Evolutionary conservation across 345 rosid genomes (phyloP), one percentile per base, ranked within the genome.

Genomic region (Ricinus communis): DNA sequence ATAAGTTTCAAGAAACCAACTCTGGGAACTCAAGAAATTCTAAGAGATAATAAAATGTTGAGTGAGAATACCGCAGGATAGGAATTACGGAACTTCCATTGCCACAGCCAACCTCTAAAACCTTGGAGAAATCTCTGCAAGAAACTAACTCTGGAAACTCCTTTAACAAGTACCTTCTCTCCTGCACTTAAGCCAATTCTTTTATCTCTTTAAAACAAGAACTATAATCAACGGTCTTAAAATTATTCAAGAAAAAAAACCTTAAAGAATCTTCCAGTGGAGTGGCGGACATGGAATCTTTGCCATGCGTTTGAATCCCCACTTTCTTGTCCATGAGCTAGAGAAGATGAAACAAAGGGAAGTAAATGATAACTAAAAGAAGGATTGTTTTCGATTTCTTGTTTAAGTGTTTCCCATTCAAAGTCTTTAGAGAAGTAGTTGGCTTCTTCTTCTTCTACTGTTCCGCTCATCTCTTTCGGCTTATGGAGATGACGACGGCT

Each of bases 261-360:
- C 97, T 93, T 93, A 87, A 94, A 94, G 91, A 90, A 94, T 71
- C 84, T 88, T 24, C 92, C 98, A 2, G 97, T 78, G 64, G 90
- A 88, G 74, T 91, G 98, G 72, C 89, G 88, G 24, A 74, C 53
- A 77, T 93, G 96, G 80, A 93, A 90, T 18, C 68, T 77, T 63
- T 84, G 83, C 96, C 98, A 93, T 49, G 96, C 85, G 51, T 79
- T 77, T 12, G 88, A 66, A 76, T 79, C 84, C 18, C 68, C 72
- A 8, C 24, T 54, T 19, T 62, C 24, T 30, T 50, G 49, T 13
- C 18, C 18, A 11, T 69, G 60, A 31, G 62, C 24, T 14, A 1
- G 65, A 0, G 74, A 54, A 49, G 18, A 13, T 18, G 69, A 62
- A 54, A 57, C 52, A 57, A 81, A 82, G 33, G 89, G 90, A 19